Evolutionary conservation across 2,329 filamentous ascomycete genomes (phyloP).

Genomic region (Saccharata proteae): DNA sequence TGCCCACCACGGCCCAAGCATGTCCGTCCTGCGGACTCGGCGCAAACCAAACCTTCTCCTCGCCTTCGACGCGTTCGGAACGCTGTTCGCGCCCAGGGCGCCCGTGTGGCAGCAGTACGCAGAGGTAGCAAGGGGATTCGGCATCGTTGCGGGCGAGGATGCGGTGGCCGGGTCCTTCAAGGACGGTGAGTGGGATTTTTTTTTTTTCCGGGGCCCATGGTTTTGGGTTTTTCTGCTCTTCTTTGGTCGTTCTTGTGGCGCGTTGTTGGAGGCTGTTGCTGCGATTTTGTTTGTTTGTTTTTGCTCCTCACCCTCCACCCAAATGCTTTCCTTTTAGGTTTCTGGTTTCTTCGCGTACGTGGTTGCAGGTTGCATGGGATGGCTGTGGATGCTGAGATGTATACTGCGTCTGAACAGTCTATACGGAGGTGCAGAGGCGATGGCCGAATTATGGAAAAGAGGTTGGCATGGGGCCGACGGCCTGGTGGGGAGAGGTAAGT

Average conservation of each 20-base stretch:
- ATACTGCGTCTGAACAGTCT: too few relatives aligned
- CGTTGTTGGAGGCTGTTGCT: too few relatives aligned
- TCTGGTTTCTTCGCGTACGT: too few relatives aligned
- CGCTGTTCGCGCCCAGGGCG: slow-evolving; percentile 42
- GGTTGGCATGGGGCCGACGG: slow-evolving; percentile 37
- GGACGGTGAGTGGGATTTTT: slow-evolving; percentile 17
- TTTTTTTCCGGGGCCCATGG: neutral
- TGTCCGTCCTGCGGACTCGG: neutral
- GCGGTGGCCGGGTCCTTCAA: slow-evolving; percentile 28
- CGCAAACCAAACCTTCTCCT: slow-evolving; percentile 41
- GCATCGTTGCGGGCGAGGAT: slow-evolving; percentile 34
- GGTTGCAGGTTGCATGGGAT: too few relatives aligned
- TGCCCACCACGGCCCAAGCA: too few relatives aligned
- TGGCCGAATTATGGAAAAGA: slow-evolving; percentile 50
- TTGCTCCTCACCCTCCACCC: neutral
- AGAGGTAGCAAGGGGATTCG: slow-evolving; percentile 38
- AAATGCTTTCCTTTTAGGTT: neutral
- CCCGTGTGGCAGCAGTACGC: slow-evolving; percentile 44
- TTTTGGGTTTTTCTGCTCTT: too few relatives aligned
- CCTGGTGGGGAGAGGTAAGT: slow-evolving; percentile 50
- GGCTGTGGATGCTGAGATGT: too few relatives aligned
- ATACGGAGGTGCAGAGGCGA: too few relatives aligned
- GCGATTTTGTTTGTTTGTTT: too few relatives aligned
- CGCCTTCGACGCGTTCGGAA: slow-evolving; percentile 55
- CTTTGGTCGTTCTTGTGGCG: too few relatives aligned